Evolutionary conservation across 2,329 filamentous ascomycete genomes (phyloP), one percentile per base, ranked within the genome.

Genomic region (Penicillium olsonii): DNA sequence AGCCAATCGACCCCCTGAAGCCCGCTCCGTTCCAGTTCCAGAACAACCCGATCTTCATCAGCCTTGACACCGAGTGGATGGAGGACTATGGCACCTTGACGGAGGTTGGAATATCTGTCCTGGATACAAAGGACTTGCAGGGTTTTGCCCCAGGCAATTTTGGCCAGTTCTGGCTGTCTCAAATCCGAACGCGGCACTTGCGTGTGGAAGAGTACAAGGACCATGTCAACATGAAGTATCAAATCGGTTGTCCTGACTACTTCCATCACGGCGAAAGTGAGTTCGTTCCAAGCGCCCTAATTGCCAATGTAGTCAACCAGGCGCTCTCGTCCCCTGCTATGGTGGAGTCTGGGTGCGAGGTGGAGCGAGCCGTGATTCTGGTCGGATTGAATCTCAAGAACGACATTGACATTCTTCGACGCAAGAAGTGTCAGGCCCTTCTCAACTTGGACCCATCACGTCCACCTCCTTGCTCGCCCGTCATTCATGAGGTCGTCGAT

Each of bases 1-100:
- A 15, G 22, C 66, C 61, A 2, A 62, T 84, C 33, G 70, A 82
- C 63, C 60, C 79, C 69, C 74, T 0, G 69, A 70, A 2, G 76
- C 76, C 37, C 8, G 31, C 19, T 19, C 43, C 22, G 0, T 78
- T 76, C 50, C 50, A 67, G 0, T 77, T 78, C 43, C 80, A 84
- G 22, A 62, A 69, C 10, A 74, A 78, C n/a, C 78, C 83, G 0
- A 78, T 95, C 7, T 87, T 96, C 59, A 76, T 96, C 50, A 84
- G 82, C 54, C 77, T 97, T 37, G 94, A 99, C 61, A 75, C 94
- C 26, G 94, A 99, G 69, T 84, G 87, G 1, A 89, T 85, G 50
- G 94, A 99, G 68, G 71, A 73, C 18, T 76, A 82, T 37, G 81
- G 84, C 11, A 74, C 78, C 27, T 80, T 97, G 50, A 95, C 92